phyloP scores from a whole-genome alignment of 2,329 filamentous ascomycete genomes.

The Apiospora saccharicola region DNA sequence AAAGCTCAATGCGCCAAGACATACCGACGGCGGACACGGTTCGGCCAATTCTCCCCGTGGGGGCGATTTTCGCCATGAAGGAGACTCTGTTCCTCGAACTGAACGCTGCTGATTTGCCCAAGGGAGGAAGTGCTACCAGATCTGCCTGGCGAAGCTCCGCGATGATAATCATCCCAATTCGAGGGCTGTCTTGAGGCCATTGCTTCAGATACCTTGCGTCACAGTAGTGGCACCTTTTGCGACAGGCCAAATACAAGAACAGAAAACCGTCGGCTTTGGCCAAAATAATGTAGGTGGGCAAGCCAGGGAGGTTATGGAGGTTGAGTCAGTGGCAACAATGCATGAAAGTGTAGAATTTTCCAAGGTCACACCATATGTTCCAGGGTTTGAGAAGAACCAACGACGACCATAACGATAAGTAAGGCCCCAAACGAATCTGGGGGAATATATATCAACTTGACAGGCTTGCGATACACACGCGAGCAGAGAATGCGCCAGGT shows the following conservation, averaged over 20 bases:
- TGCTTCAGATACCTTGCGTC: not conserved
- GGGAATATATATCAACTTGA: not conserved
- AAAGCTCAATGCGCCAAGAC: slow-evolving; percentile 12
- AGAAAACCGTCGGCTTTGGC: not conserved
- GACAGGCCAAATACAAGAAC: not conserved
- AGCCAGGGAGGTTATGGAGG: not conserved
- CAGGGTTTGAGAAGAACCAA: slow-evolving; percentile 1
- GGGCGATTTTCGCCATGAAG: slow-evolving; percentile 49
- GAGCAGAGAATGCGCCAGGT: slow-evolving; percentile 12
- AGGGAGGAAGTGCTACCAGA: slow-evolving; percentile 50
- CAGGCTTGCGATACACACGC: slow-evolving; percentile 12
- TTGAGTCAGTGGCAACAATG: slow-evolving; percentile 1
- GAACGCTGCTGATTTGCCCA: slow-evolving; percentile 48
- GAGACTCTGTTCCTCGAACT: slow-evolving; percentile 55
- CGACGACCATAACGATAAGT: not conserved
- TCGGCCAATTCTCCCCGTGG: slow-evolving; percentile 43
- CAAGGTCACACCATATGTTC: slow-evolving; percentile 18
- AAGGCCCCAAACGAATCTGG: not conserved
- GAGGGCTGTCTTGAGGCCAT: slow-evolving; percentile 38
- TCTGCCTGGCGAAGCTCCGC: slow-evolving; percentile 48
- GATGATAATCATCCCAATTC: slow-evolving; percentile 57
- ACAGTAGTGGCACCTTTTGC: not conserved
- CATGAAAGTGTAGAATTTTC: slow-evolving; percentile 19
- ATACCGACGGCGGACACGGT: slow-evolving; percentile 2
- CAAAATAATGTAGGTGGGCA: not conserved